phyloP scores from a whole-genome alignment of 441 rosid species.

The Syzygium syzygioides region DNA sequence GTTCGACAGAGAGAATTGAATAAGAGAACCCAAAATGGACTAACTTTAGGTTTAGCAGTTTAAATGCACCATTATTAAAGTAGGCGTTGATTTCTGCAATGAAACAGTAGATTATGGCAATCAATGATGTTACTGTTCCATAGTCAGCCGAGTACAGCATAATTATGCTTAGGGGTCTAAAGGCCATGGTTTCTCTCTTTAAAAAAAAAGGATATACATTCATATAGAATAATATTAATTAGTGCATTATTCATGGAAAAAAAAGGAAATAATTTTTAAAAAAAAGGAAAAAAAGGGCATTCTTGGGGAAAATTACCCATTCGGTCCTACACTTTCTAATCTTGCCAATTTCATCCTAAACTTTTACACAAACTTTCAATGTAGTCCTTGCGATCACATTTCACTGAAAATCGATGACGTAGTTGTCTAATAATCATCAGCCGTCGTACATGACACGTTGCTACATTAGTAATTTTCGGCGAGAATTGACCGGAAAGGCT shows the following conservation, averaged over 20 bases:
- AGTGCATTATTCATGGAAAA: background rate
- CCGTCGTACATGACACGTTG: too few relatives aligned
- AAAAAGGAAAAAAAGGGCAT: background rate
- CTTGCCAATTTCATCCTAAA: too few relatives aligned
- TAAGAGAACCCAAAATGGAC: background rate
- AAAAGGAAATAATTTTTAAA: background rate
- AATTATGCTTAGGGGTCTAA: background rate
- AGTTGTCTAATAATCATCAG: too few relatives aligned
- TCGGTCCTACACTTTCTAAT: too few relatives aligned
- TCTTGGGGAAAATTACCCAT: background rate
- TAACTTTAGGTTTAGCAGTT: background rate
- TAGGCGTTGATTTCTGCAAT: background rate
- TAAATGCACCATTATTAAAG: background rate
- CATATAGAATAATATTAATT: too few relatives aligned
- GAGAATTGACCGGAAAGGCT: background rate
- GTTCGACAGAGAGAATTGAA: background rate
- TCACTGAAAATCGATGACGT: too few relatives aligned
- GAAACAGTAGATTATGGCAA: background rate
- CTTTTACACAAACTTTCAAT: too few relatives aligned
- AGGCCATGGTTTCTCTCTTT: background rate
- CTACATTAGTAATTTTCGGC: too few relatives aligned
- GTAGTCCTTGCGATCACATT: too few relatives aligned
- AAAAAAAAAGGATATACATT: too few relatives aligned
- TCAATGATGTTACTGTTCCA: background rate
- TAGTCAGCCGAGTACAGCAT: background rate